These are phyloP conservation scores for Dalbergia cochinchinensis DNA, from an alignment of 306 rosid genomes.

Conservation along the genomic window DNA sequence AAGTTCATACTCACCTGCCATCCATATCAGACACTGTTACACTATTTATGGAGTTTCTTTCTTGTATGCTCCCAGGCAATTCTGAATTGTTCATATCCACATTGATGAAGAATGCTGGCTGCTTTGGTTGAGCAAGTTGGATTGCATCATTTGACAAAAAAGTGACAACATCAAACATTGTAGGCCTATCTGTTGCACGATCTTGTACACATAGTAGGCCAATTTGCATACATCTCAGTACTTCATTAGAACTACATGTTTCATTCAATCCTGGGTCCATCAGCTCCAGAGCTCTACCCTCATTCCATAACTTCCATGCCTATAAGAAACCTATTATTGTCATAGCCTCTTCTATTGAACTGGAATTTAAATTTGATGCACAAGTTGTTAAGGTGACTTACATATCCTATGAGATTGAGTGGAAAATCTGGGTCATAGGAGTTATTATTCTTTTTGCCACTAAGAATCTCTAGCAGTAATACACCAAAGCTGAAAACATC, in stretches of 20 bases:
- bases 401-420: slow-evolving; percentile 43
- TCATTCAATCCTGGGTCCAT: neutral
- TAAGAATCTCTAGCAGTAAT: slow-evolving; percentile 41
- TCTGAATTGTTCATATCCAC: neutral
- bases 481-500: slow-evolving; percentile 59
- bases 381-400: slow-evolving; percentile 13
- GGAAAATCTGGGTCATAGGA: neutral
- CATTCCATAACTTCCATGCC: slow-evolving; percentile 57
- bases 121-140: slow-evolving; percentile 51
- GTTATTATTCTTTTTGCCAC: slow-evolving; percentile 39
- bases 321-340: neutral
- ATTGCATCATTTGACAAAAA: slow-evolving; percentile 46
- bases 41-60: slow-evolving; percentile 34
- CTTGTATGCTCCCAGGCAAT: neutral
- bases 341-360: neutral
- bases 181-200: slow-evolving; percentile 54
- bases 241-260: neutral
- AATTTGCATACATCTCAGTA: slow-evolving; percentile 51
- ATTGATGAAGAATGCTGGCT: slow-evolving; percentile 39
- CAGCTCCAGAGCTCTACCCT: slow-evolving; percentile 39
- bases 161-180: slow-evolving; percentile 54
- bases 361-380: slow-evolving; percentile 1
- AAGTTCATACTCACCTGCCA: slow-evolving; percentile 26
- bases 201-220: slow-evolving; percentile 61
- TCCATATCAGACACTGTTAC: slow-evolving; percentile 37